Percentiles rank a stretch among this genome's conserved stretches.
Conservation (phyloP, 352 stramenopile species). For the Halophytophthora polymorphica region DNA sequence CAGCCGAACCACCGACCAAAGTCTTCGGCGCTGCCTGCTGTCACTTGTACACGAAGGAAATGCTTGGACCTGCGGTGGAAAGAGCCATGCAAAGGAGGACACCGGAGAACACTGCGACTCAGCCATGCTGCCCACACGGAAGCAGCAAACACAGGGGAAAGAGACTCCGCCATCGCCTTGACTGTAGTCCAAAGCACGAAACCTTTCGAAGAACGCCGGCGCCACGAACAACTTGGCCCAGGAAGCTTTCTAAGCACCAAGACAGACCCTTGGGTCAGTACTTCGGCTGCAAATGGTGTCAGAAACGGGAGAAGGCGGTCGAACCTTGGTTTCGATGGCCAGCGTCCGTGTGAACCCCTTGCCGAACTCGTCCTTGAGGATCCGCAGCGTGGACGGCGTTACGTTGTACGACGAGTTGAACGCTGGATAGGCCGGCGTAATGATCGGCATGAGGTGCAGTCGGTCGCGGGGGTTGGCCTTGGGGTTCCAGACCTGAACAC, state of each 20-base stretch:
- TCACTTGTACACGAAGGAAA: constrained; percentile 80
- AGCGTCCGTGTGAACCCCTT: constrained; percentile 58
- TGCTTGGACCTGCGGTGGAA: constrained; percentile 57
- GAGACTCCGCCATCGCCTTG: neutral
- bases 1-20: constrained; percentile 84
- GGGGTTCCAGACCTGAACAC: constrained; percentile 85
- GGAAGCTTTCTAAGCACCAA: constrained; percentile 44
- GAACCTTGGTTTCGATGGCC: constrained; percentile 83
- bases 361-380: constrained; percentile 90
- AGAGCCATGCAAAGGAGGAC: constrained; percentile 1
- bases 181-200: constrained; percentile 3
- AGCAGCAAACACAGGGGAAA: constrained; percentile 1
- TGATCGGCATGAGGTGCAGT: constrained; percentile 97
- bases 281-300: too few relatives aligned
- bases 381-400: constrained; percentile 84
- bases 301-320: neutral
- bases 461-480: constrained; percentile 81
- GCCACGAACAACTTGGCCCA: constrained; percentile 81
- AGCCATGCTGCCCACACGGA: neutral
- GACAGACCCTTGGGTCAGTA: constrained; percentile 5
- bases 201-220: constrained; percentile 78
- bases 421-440: constrained; percentile 97
- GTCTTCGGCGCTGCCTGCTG: constrained; percentile 38
- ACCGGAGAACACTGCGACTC: constrained; percentile 12
- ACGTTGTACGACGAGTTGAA: constrained; percentile 99